Conservation (phyloP, 2,329 filamentous ascomycete genomes). For the Trichophyton benhamiae region DNA sequence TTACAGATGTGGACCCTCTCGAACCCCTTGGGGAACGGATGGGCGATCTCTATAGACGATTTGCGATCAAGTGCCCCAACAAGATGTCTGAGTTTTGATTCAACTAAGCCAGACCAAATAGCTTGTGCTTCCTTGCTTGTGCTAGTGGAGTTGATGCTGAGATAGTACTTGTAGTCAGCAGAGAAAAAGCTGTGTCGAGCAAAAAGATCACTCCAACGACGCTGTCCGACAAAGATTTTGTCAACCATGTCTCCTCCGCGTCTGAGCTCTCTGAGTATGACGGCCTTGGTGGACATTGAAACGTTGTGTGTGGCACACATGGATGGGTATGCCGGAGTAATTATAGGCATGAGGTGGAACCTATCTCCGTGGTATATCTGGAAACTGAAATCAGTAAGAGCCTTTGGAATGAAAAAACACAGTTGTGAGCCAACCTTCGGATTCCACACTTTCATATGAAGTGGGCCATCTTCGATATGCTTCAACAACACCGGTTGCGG, state of each 20-base stretch:
- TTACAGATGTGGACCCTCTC: constrained; percentile 64
- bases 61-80: constrained; percentile 74
- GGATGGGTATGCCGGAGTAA: constrained; percentile 91
- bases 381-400: neutral
- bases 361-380: constrained; percentile 67
- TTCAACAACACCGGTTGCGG: constrained; percentile 87
- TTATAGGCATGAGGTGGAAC: constrained; percentile 91
- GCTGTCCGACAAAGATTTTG: constrained; percentile 63
- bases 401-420: neutral
- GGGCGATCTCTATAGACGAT: constrained; percentile 65
- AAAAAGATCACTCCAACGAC: constrained; percentile 79
- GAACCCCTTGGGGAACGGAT: constrained; percentile 87
- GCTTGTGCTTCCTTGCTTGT: constrained; percentile 73
- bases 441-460: constrained; percentile 87
- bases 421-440: constrained; percentile 50
- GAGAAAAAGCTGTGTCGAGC: constrained; percentile 89
- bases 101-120: constrained; percentile 80
- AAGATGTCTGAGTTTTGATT: constrained; percentile 81
- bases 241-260: constrained; percentile 66
- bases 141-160: constrained; percentile 73
- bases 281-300: constrained; percentile 67
- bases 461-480: constrained; percentile 65
- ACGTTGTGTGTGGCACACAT: constrained; percentile 98
- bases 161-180: constrained; percentile 84
- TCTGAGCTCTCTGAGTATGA: constrained; percentile 72